Percentiles rank a stretch among this genome's conserved stretches.
Evolutionary conservation across 1,139 yeast genomes (phyloP).

Genomic region (Saccharomyces pastorianus): DNA sequence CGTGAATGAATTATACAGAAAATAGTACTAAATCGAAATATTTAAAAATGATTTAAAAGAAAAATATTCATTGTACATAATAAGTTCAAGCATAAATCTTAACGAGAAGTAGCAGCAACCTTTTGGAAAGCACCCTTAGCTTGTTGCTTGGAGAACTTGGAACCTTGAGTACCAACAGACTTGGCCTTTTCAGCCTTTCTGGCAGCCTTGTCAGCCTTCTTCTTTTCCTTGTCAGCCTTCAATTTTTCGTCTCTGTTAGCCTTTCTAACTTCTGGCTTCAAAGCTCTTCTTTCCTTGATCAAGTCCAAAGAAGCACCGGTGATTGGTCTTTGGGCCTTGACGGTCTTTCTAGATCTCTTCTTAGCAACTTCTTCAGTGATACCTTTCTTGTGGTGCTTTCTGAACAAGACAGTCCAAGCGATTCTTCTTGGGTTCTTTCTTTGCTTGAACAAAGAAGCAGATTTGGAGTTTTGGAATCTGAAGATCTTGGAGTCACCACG

Average conservation of each 20-base stretch:
- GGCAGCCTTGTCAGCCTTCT: conserved; percentile 86
- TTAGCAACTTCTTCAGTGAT: conserved; percentile 95
- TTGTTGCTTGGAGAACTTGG: conserved; percentile 73
- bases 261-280: conserved; percentile 96
- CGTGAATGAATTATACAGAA: conserved; percentile 10
- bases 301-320: conserved; percentile 98
- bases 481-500: conserved; percentile 99
- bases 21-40: conserved; percentile 9
- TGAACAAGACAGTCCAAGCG: conserved; percentile 98
- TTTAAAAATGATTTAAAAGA: conserved; percentile 7
- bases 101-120: conserved; percentile 95
- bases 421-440: conserved; percentile 99
- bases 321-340: conserved; percentile 97
- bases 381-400: conserved; percentile 99
- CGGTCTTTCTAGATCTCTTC: conserved; percentile 96
- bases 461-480: conserved; percentile 98
- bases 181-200: conserved; percentile 94
- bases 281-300: conserved; percentile 94
- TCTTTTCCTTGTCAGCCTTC: conserved; percentile 89
- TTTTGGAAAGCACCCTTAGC: conserved; percentile 94
- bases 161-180: conserved; percentile 64
- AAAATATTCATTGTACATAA: not conserved
- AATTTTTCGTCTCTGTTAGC: conserved; percentile 91
- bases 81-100: conserved; percentile 29
- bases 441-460: conserved; percentile 97